Evolutionary conservation across 805 yeast genomes (phyloP).

Genomic region (Yarrowia osloensis): DNA sequence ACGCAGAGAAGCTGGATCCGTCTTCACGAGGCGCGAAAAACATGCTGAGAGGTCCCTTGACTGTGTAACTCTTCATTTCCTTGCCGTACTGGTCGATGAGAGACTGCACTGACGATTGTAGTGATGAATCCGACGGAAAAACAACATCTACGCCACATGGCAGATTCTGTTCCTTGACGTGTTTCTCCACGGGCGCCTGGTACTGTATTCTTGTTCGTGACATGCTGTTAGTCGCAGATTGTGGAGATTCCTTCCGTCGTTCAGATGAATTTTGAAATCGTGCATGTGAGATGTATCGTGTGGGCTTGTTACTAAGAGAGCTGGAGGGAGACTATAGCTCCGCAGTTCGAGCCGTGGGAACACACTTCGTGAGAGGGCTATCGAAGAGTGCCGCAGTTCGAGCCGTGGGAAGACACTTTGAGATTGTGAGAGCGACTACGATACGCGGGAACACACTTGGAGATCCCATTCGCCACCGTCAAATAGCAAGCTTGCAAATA

Average conservation of each 20-base stretch:
- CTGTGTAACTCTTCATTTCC: slow-evolving; percentile 13
- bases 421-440: too few species aligned
- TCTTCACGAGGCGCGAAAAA: slow-evolving; percentile 1
- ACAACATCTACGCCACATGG: slow-evolving; percentile 12
- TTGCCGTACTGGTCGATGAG: not conserved
- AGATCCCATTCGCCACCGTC: too few species aligned
- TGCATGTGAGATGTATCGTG: not conserved
- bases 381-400: too few species aligned
- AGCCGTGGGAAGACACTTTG: too few species aligned
- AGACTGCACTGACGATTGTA: not conserved
- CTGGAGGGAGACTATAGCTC: too few species aligned
- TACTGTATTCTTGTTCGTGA: slow-evolving; percentile 13
- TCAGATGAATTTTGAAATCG: not conserved
- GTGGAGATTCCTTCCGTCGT: not conserved
- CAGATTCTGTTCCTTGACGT: slow-evolving; percentile 5
- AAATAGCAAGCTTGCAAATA: too few species aligned
- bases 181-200: not conserved
- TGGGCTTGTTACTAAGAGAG: not conserved
- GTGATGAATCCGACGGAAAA: not conserved
- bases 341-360: not conserved
- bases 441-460: too few species aligned
- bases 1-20: slow-evolving; percentile 14
- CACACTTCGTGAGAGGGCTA: too few species aligned
- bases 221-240: not conserved
- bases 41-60: slow-evolving; percentile 1